phyloP scores from a whole-genome alignment of 2,329 filamentous ascomycete genomes.

The Decorospora gaudefroyi region DNA sequence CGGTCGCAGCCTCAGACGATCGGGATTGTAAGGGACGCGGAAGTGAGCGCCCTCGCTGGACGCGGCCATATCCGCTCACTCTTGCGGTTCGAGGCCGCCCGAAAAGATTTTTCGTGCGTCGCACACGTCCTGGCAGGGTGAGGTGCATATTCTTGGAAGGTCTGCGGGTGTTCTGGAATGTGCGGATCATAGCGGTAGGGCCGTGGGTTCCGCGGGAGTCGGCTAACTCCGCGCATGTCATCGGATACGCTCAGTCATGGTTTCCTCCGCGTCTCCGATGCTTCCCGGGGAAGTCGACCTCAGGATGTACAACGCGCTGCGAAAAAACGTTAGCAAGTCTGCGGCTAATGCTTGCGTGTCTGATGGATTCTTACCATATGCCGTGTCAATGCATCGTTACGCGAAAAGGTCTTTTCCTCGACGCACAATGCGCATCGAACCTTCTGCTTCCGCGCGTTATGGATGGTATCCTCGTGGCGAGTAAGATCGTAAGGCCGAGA shows the following conservation, averaged over 20 bases:
- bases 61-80: not conserved
- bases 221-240: constrained; percentile 20
- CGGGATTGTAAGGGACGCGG: not conserved
- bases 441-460: constrained; percentile 93
- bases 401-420: constrained; percentile 95
- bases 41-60: constrained; percentile 5
- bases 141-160: constrained; percentile 19
- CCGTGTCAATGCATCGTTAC: constrained; percentile 89
- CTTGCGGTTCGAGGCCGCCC: constrained; percentile 4
- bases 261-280: constrained; percentile 51
- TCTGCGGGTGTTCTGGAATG: constrained; percentile 34
- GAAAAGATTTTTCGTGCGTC: constrained; percentile 15
- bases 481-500: constrained; percentile 96
- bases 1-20: not conserved
- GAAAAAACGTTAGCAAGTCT: constrained; percentile 30
- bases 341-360: constrained; percentile 10
- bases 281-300: constrained; percentile 79
- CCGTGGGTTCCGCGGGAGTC: constrained; percentile 16
- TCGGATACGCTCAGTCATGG: constrained; percentile 34
- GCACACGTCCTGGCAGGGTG: constrained; percentile 6
- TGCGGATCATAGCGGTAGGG: constrained; percentile 13
- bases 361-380: constrained; percentile 65
- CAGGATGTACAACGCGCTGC: constrained; percentile 82
- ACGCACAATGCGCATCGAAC: constrained; percentile 90
- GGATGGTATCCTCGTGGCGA: constrained; percentile 94